Evolutionary conservation across 192 early-diverging fungal species (phyloP).

Genomic region (Coemansia sp.): DNA sequence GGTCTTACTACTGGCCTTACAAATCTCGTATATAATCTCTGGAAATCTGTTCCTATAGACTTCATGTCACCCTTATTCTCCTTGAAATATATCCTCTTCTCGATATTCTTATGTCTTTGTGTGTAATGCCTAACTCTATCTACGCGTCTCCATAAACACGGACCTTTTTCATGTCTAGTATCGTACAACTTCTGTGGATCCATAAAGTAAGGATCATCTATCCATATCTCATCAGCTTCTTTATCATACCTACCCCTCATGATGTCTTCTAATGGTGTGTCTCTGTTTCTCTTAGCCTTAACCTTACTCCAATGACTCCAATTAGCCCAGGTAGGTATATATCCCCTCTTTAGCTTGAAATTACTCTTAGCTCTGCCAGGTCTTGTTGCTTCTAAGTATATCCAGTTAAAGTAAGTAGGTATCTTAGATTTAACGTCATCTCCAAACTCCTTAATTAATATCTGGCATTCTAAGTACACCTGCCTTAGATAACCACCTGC

Average conservation of each 20-base stretch:
- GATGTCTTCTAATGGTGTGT: constrained; percentile 4
- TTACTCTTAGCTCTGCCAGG: not conserved
- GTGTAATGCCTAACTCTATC: not conserved
- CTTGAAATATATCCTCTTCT: constrained; percentile 7
- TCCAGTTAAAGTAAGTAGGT: constrained; percentile 6
- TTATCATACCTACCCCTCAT: constrained; percentile 3
- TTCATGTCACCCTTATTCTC: constrained; percentile 2
- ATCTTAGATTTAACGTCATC: not conserved
- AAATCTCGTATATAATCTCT: not conserved
- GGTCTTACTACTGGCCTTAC: not conserved
- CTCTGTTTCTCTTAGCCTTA: constrained; percentile 7
- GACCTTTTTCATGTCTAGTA: not conserved
- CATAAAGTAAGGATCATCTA: constrained; percentile 16
- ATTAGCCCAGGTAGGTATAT: not conserved
- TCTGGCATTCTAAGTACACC: constrained; percentile 10
- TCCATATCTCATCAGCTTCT: constrained; percentile 16
- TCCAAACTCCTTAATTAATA: not conserved
- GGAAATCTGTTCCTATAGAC: not conserved
- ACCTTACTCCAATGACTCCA: not conserved
- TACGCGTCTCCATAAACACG: not conserved
- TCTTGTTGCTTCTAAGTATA: not conserved
- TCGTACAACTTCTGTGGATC: constrained; percentile 15
- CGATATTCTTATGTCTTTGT: not conserved
- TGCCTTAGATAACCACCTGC: constrained; percentile 16
- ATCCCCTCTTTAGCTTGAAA: not conserved